Evolutionary conservation across 768 basidiomycete species (phyloP).

Genomic region (Thelephora ganbajun): DNA sequence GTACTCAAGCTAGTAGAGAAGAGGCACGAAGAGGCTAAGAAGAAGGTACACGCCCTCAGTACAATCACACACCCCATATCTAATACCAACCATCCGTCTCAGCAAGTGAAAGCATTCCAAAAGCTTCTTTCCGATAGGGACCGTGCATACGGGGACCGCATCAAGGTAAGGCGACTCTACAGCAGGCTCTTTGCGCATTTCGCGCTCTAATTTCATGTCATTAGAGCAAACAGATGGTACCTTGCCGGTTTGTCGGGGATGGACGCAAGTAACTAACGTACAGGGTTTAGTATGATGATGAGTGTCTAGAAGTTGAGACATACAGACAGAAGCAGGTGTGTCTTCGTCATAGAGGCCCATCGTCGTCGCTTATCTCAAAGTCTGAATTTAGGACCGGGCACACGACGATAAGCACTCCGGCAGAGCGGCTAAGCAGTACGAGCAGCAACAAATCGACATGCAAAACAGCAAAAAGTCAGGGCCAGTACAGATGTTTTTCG

Average conservation of each 20-base stretch:
- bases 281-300: slow-evolving; percentile 54
- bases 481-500: neutral
- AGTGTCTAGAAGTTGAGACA: slow-evolving; percentile 58
- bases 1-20: slow-evolving; percentile 45
- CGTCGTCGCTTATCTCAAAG: neutral
- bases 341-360: slow-evolving; percentile 7
- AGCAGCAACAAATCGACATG: slow-evolving; percentile 70
- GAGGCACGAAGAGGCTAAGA: slow-evolving; percentile 51
- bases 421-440: slow-evolving; percentile 56
- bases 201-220: neutral
- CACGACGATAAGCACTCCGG: slow-evolving; percentile 68
- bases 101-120: slow-evolving; percentile 63
- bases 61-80: slow-evolving; percentile 1
- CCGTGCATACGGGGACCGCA: slow-evolving; percentile 46
- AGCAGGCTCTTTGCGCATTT: slow-evolving; percentile 3
- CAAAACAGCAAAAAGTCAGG: slow-evolving; percentile 66
- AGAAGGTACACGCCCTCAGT: slow-evolving; percentile 33
- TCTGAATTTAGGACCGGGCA: slow-evolving; percentile 37
- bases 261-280: neutral
- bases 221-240: slow-evolving; percentile 54
- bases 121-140: slow-evolving; percentile 62
- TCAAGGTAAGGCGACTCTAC: slow-evolving; percentile 37
- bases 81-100: slow-evolving; percentile 1
- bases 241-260: neutral
- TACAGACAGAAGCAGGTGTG: slow-evolving; percentile 69